phyloP scores from a whole-genome alignment of 176 grass and related monocot genomes.

The Luzula sylvatica region DNA sequence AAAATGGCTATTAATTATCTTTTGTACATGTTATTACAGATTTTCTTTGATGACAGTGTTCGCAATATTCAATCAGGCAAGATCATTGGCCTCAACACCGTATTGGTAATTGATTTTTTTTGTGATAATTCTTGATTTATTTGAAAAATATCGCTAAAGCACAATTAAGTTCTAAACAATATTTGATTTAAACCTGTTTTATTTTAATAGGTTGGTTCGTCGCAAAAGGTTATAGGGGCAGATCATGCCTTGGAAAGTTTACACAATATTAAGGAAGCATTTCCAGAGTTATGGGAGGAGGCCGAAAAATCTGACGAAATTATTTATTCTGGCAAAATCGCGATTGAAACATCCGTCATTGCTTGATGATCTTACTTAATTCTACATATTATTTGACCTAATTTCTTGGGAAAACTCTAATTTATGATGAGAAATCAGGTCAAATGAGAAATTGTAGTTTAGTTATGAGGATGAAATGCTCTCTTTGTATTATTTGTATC shows the following conservation, averaged over 20 bases:
- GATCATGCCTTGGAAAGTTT: slow-evolving; percentile 93
- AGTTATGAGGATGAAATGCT: background rate
- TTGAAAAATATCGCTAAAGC: background rate
- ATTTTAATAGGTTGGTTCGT: slow-evolving; percentile 45
- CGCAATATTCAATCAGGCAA: slow-evolving; percentile 89
- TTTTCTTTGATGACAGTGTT: slow-evolving; percentile 96
- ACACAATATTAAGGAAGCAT: slow-evolving; percentile 77
- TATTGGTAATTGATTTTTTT: slow-evolving; percentile 47
- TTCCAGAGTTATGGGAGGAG: slow-evolving; percentile 89
- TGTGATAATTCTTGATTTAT: background rate
- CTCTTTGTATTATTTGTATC: slow-evolving; percentile 11
- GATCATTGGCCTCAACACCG: slow-evolving; percentile 69
- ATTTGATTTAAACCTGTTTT: background rate
- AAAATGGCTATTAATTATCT: background rate
- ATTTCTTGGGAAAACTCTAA: background rate
- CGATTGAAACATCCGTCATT: slow-evolving; percentile 75
- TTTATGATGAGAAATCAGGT: slow-evolving; percentile 1
- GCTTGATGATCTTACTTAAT: slow-evolving; percentile 33
- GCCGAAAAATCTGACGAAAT: slow-evolving; percentile 65
- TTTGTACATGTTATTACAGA: slow-evolving; percentile 36
- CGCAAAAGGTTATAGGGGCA: slow-evolving; percentile 55
- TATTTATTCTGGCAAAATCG: slow-evolving; percentile 47
- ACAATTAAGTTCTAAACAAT: background rate
- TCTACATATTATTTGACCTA: background rate
- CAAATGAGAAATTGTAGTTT: background rate